Conservation (phyloP, 2,329 filamentous ascomycete species). For the Epichloe aotearoae region DNA sequence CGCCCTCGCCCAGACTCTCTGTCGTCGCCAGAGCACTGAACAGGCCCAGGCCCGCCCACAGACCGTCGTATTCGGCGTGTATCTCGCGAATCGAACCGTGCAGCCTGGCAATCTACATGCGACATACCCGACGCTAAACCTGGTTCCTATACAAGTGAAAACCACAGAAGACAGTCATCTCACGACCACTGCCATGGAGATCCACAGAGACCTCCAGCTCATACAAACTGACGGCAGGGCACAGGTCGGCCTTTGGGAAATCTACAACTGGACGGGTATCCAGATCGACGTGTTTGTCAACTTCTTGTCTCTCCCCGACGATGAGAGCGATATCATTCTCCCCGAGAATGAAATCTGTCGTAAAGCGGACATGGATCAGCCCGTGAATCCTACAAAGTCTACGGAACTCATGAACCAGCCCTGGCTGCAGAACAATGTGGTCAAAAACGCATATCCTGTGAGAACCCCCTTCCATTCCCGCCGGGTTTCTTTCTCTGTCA, state of each 20-base stretch:
- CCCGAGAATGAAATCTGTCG: background rate
- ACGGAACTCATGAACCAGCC: constrained; percentile 3
- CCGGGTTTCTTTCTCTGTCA: background rate
- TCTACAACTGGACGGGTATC: constrained; percentile 62
- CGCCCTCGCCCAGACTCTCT: constrained; percentile 41
- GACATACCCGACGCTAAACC: constrained; percentile 60
- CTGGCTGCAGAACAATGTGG: constrained; percentile 12
- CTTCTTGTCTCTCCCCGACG: constrained; percentile 47
- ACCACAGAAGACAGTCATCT: constrained; percentile 21
- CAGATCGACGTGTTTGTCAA: constrained; percentile 66
- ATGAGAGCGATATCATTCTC: background rate
- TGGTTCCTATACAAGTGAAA: constrained; percentile 57
- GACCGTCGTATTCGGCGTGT: constrained; percentile 58
- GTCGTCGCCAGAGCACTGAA: constrained; percentile 20
- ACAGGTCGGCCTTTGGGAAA: constrained; percentile 55
- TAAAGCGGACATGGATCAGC: background rate
- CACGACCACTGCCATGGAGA: constrained; percentile 37
- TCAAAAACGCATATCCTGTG: constrained; percentile 17
- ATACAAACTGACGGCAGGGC: constrained; percentile 39
- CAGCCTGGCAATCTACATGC: constrained; percentile 29
- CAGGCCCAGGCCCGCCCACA: background rate
- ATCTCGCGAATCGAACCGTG: constrained; percentile 62
- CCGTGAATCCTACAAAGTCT: background rate
- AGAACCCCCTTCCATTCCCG: constrained; percentile 2
- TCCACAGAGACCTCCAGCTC: constrained; percentile 54